These are phyloP conservation scores for Fusarium napiforme DNA, from an alignment of 2,329 filamentous ascomycete genomes.

Conservation along the genomic window DNA sequence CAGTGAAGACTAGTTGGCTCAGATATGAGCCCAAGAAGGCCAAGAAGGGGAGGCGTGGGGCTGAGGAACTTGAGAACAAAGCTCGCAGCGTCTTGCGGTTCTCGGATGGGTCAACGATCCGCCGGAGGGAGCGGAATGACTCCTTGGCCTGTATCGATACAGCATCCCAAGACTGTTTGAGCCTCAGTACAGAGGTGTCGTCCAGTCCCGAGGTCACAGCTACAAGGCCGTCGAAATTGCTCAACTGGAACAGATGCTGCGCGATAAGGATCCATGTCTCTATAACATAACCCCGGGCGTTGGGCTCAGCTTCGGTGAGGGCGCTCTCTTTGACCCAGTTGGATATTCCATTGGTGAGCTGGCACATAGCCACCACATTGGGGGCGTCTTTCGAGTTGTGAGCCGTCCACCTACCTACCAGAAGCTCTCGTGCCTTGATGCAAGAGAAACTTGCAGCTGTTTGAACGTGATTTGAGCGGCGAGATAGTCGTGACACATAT, in stretches of 20 bases:
- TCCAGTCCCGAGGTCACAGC: not conserved
- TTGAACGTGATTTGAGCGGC: not conserved
- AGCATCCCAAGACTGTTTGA: not conserved
- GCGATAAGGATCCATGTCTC: not conserved
- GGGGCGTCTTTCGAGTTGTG: fast-evolving
- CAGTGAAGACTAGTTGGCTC: not conserved
- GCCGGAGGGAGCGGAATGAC: not conserved
- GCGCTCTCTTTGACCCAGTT: not conserved
- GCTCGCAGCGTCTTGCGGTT: not conserved
- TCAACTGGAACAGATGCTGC: not conserved
- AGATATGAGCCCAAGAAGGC: not conserved
- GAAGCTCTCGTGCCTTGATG: not conserved
- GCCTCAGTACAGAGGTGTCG: not conserved
- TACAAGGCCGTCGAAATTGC: not conserved
- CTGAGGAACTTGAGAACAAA: not conserved
- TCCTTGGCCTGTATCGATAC: not conserved
- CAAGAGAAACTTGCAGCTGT: not conserved
- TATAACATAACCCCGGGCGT: not conserved
- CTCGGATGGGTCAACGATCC: fast-evolving
- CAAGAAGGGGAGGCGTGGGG: too few relatives aligned
- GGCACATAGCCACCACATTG: not conserved
- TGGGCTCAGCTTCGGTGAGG: too few relatives aligned
- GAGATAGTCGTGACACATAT: not conserved
- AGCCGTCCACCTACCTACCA: not conserved
- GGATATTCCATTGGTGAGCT: not conserved